Evolutionary conservation across 116 monocot species (phyloP).

Genomic region (Zostera marina): DNA sequence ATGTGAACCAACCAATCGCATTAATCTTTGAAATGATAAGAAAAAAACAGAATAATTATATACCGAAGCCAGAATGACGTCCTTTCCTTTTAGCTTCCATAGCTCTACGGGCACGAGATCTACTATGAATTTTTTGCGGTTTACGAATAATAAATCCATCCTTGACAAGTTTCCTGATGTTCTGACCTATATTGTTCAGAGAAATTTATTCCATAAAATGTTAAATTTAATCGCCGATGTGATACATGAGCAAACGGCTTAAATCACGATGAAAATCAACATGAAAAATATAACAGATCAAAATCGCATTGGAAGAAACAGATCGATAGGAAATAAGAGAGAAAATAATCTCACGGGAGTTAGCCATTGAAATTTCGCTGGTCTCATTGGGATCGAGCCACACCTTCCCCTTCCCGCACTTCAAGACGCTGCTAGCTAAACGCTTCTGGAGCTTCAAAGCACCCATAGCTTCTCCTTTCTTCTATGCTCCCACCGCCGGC

Average conservation of each 20-base stretch:
- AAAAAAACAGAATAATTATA: neutral
- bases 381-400: slow-evolving; percentile 48
- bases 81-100: slow-evolving; percentile 81
- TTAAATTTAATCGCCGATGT: neutral
- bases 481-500: too few species aligned
- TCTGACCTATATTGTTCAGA: slow-evolving; percentile 43
- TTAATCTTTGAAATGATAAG: neutral
- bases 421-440: slow-evolving; percentile 40
- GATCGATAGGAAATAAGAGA: neutral
- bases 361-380: slow-evolving; percentile 59
- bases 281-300: too few species aligned
- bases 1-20: neutral
- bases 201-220: neutral
- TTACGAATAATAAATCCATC: slow-evolving; percentile 84
- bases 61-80: slow-evolving; percentile 84
- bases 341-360: slow-evolving; percentile 21
- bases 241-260: neutral
- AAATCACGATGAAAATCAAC: too few species aligned
- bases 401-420: slow-evolving; percentile 48
- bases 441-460: slow-evolving; percentile 51
- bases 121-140: slow-evolving; percentile 65
- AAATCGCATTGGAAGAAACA: too few species aligned
- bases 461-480: slow-evolving; percentile 6
- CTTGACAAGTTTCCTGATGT: slow-evolving; percentile 74
- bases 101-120: slow-evolving; percentile 59